Evolutionary conservation across 768 basidiomycete genomes (phyloP), one percentile per base, ranked within the genome.

Genomic region (Boletus subparvulus): DNA sequence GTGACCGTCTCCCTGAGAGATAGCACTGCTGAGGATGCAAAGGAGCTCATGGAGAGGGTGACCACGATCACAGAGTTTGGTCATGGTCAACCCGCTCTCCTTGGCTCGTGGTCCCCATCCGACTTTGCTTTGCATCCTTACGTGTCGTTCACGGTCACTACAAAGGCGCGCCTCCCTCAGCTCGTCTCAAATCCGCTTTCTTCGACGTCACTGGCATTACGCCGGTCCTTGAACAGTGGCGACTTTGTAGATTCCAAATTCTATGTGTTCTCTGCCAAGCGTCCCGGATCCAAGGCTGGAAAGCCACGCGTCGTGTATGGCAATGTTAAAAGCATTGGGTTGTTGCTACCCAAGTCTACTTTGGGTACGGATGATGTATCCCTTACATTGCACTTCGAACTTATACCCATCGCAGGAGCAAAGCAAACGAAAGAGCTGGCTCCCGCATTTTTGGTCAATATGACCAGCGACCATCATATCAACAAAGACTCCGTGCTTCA

Each of bases 231-330:
- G 69, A 45, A 45, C 13, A 59, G 36, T 17, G 69, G 70, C 7
- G 64, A 65, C 42, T 68, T 70, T 42, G 50, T 68, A 2, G 64
- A 70, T 43, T 66, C 69, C 6, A 70, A 66, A 33, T 70, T 72
- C 37, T 61, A 72, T 14, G 70, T 36, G 28, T 68, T 65, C 50
- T 70, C 70, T 16, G 47, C 59, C 13, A 65, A 55, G 46, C 45
- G 58, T 26, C 21, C 49, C 2, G 47, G 60, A 14, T 9, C 42
- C 16, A 57, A 45, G 30, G 65, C 58, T 49, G 56, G 63, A 24
- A 64, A 36, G 14, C 68, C 65, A 2, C 70, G 65, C 30, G 40
- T 56, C 45, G 59, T 69, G 47, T 69, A 72, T 24, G 68, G 56
- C 40, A 69, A 65, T 19, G 60, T 17, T 3, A 30, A 37, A n/a